These are phyloP conservation scores for Hypoxylon trugodes DNA, from an alignment of 495 filamentous ascomycete genomes.

Conservation along the genomic window DNA sequence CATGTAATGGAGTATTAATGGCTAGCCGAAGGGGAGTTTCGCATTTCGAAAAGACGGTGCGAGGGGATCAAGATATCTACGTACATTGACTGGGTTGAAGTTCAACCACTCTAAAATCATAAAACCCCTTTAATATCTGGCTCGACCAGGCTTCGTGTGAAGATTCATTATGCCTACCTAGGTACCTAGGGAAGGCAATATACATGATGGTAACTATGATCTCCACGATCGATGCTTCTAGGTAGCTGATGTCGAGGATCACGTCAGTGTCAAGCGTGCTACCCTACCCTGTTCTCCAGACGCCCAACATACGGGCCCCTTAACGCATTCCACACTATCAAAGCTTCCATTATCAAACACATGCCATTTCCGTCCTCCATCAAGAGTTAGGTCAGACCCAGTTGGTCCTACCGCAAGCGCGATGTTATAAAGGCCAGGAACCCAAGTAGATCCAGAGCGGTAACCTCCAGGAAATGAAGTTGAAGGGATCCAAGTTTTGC, in stretches of 20 bases:
- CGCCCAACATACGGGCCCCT: constrained; percentile 26
- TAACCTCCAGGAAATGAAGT: constrained; percentile 28
- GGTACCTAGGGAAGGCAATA: neutral
- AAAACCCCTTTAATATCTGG: no score
- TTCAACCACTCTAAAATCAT: no score
- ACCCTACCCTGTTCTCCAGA: constrained; percentile 36
- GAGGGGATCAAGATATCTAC: no score
- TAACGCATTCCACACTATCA: constrained; percentile 37
- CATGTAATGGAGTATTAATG: no score
- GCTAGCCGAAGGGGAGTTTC: no score
- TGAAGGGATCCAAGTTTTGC: constrained; percentile 25
- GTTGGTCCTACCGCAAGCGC: constrained; percentile 36
- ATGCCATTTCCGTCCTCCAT: constrained; percentile 29
- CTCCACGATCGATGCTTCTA: no score
- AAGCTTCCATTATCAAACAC: constrained; percentile 31
- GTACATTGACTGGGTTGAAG: no score
- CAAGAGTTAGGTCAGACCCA: constrained; percentile 28
- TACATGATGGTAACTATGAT: no score
- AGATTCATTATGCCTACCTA: no score
- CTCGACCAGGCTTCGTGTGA: no score
- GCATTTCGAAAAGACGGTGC: no score
- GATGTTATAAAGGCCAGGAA: constrained; percentile 3
- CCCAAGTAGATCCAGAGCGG: constrained; percentile 33
- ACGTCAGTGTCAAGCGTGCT: constrained; percentile 8
- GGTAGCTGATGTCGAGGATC: no score